phyloP scores from a whole-genome alignment of 371 early-diverging fungal genomes.

The Syncephalis plumigaleata region DNA sequence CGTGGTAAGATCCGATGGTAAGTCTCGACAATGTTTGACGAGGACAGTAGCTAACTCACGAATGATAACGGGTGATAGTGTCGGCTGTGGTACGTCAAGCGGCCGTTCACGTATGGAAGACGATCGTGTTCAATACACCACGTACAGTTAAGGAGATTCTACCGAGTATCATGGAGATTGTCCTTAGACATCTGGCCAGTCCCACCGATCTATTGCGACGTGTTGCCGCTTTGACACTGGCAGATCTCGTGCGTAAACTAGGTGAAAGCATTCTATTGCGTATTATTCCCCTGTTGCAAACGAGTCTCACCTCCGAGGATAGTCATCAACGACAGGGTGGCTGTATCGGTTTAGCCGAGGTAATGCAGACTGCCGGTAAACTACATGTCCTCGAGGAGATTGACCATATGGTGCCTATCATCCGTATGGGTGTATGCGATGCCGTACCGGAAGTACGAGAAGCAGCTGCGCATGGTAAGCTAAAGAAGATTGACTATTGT shows the following conservation, averaged over 20 bases:
- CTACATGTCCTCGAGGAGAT: slow-evolving; percentile 69
- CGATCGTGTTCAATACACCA: slow-evolving; percentile 87
- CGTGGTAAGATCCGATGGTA: slow-evolving; percentile 63
- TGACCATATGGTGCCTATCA: slow-evolving; percentile 55
- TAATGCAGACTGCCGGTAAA: slow-evolving; percentile 73
- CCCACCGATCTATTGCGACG: slow-evolving; percentile 50
- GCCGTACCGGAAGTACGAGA: slow-evolving; percentile 70
- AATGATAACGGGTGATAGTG: too few species aligned
- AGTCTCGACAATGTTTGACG: too few species aligned
- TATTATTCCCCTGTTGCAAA: slow-evolving; percentile 76
- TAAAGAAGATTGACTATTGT: slow-evolving; percentile 8
- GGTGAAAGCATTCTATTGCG: slow-evolving; percentile 77
- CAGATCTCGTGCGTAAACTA: slow-evolving; percentile 88
- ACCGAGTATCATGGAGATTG: slow-evolving; percentile 66
- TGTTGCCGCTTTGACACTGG: slow-evolving; percentile 78
- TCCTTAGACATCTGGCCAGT: slow-evolving; percentile 63
- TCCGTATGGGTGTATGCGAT: slow-evolving; percentile 67
- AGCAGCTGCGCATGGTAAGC: slow-evolving; percentile 57
- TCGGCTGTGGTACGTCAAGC: slow-evolving; percentile 80
- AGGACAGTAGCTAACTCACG: too few species aligned
- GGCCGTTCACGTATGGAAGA: slow-evolving; percentile 86
- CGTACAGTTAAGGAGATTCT: slow-evolving; percentile 90
- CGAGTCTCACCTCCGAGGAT: slow-evolving; percentile 47
- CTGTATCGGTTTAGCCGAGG: slow-evolving; percentile 81
- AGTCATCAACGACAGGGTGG: slow-evolving; percentile 72